phyloP scores from a whole-genome alignment of 2,329 filamentous ascomycete species.

The Paracoccidioides brasiliensis region DNA sequence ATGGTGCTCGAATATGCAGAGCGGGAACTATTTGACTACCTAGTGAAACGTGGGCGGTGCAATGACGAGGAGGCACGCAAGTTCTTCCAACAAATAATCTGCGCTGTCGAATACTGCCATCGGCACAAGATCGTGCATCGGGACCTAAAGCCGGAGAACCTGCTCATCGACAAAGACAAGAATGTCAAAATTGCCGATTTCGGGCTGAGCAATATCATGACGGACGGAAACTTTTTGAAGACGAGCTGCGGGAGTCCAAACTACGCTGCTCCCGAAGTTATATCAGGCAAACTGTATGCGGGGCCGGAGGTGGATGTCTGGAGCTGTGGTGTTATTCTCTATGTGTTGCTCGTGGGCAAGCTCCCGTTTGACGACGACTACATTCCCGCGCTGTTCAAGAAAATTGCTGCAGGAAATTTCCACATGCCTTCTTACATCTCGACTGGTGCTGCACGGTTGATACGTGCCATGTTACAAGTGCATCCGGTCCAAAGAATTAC shows the following conservation, averaged over 20 bases:
- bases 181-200: slow-evolving; percentile 99
- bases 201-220: slow-evolving; percentile 98
- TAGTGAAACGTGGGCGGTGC: slow-evolving; percentile 86
- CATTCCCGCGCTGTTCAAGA: slow-evolving; percentile 92
- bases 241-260: slow-evolving; percentile 97
- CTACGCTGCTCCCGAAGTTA: slow-evolving; percentile 94
- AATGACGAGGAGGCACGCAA: slow-evolving; percentile 84
- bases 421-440: slow-evolving; percentile 86
- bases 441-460: slow-evolving; percentile 57
- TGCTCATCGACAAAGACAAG: slow-evolving; percentile 84
- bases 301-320: slow-evolving; percentile 95
- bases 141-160: slow-evolving; percentile 92
- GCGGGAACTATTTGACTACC: slow-evolving; percentile 94
- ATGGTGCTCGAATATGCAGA: slow-evolving; percentile 99
- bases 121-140: slow-evolving; percentile 97
- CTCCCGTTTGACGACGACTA: slow-evolving; percentile 97
- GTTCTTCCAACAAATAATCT: slow-evolving; percentile 98
- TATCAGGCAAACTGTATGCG: slow-evolving; percentile 93
- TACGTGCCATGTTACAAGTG: slow-evolving; percentile 87
- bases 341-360: slow-evolving; percentile 50
- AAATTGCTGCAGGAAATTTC: slow-evolving; percentile 90
- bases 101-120: slow-evolving; percentile 97
- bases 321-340: slow-evolving; percentile 52
- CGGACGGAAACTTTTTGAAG: slow-evolving; percentile 96
- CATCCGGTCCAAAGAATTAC: slow-evolving; percentile 91